These are phyloP conservation scores for Alternaria arborescens DNA, from an alignment of 2,329 filamentous ascomycete species.

Conservation along the genomic window DNA sequence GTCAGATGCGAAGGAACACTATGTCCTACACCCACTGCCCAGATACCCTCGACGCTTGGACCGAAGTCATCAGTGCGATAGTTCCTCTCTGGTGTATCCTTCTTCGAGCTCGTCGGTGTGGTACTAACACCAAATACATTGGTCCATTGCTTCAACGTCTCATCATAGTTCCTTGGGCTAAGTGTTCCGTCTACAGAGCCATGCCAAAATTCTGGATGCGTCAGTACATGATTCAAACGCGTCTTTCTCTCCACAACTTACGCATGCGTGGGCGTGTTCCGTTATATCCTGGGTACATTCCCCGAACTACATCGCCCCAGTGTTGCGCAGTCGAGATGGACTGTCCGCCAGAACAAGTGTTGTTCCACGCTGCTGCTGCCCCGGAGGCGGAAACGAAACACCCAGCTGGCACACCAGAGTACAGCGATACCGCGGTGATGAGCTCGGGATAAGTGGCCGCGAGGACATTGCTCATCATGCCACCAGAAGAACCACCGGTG, in stretches of 20 bases:
- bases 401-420: conserved; percentile 63
- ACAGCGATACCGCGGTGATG: conserved; percentile 61
- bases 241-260: neutral
- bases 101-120: conserved; percentile 34
- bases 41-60: conserved; percentile 36
- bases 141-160: conserved; percentile 55
- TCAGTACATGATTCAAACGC: neutral
- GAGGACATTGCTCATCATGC: conserved; percentile 56
- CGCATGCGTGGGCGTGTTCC: conserved; percentile 62
- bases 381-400: conserved; percentile 60
- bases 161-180: conserved; percentile 63
- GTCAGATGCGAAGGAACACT: conserved; percentile 36
- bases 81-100: conserved; percentile 40
- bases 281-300: conserved; percentile 62
- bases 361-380: conserved; percentile 60
- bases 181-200: conserved; percentile 62
- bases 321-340: conserved; percentile 56
- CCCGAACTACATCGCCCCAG: conserved; percentile 59
- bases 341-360: conserved; percentile 60
- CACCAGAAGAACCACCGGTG: conserved; percentile 62
- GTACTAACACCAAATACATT: conserved; percentile 39
- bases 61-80: conserved; percentile 43
- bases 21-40: conserved; percentile 41
- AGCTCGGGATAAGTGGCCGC: conserved; percentile 63
- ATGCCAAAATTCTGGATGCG: conserved; percentile 61